These are phyloP conservation scores for Helicostylum pulchrum DNA, from an alignment of 192 early-diverging fungal genomes.

Conservation along the genomic window DNA sequence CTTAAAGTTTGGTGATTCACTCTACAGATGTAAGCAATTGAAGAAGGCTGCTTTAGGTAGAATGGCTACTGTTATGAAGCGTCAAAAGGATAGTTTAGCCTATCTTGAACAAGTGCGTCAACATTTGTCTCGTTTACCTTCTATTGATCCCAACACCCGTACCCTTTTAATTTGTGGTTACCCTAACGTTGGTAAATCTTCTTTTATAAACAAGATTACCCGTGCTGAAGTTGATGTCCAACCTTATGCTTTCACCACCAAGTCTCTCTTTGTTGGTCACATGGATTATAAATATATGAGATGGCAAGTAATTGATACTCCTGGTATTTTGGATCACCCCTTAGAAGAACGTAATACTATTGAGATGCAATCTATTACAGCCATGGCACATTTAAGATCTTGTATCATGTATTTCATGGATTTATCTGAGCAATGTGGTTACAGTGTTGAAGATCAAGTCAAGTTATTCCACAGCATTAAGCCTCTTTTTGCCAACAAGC, in stretches of 20 bases:
- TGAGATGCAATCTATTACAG: slow-evolving; percentile 99
- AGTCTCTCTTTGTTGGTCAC: slow-evolving; percentile 99
- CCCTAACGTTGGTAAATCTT: slow-evolving; percentile 99
- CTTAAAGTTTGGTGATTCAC: slow-evolving; percentile 98
- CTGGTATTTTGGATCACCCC: slow-evolving; percentile 98
- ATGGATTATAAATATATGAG: slow-evolving; percentile 99
- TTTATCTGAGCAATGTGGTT: slow-evolving; percentile 97
- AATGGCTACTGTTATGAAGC: slow-evolving; percentile 99
- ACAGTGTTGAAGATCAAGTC: slow-evolving; percentile 89
- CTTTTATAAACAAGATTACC: slow-evolving; percentile 98
- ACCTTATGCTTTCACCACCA: slow-evolving; percentile 99
- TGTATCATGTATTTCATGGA: slow-evolving; percentile 98
- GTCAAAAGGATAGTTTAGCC: slow-evolving; percentile 94
- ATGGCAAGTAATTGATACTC: slow-evolving; percentile 99
- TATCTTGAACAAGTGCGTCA: slow-evolving; percentile 99
- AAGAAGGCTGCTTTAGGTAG: slow-evolving; percentile 97
- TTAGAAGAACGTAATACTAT: slow-evolving; percentile 99
- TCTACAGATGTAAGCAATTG: slow-evolving; percentile 98
- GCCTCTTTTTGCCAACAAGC: slow-evolving; percentile 98
- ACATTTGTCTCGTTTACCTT: slow-evolving; percentile 97
- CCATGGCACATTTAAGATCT: slow-evolving; percentile 94
- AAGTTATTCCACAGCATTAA: slow-evolving; percentile 92
- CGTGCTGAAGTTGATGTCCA: slow-evolving; percentile 99
- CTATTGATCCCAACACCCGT: slow-evolving; percentile 99
- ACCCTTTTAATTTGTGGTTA: slow-evolving; percentile 98